Evolutionary conservation across 306 rosid species (phyloP).

Genomic region (Senna siamea): DNA sequence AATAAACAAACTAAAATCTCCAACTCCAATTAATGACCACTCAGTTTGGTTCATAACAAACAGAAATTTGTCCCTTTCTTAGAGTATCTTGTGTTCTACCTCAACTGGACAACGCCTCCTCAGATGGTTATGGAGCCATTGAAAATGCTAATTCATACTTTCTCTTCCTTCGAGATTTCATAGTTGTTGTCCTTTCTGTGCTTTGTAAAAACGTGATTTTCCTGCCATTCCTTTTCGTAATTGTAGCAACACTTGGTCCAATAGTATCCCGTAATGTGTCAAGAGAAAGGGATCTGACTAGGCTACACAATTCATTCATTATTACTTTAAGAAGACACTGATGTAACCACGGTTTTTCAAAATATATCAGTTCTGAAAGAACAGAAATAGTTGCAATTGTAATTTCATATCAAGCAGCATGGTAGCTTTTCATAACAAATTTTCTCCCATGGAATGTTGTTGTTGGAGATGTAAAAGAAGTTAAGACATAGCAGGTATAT

Average conservation of each 20-base stretch:
- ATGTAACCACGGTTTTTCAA: neutral
- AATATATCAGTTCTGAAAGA: too few species aligned
- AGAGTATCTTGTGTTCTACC: conserved; percentile 21
- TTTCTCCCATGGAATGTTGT: conserved; percentile 14
- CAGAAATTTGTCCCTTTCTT: conserved; percentile 35
- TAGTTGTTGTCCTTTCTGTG: conserved; percentile 32
- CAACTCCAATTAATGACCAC: neutral
- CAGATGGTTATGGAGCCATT: conserved; percentile 38
- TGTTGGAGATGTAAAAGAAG: conserved; percentile 38
- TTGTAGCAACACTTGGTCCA: conserved; percentile 24
- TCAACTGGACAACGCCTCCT: conserved; percentile 42
- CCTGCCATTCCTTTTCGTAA: conserved; percentile 22
- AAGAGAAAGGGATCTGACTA: neutral
- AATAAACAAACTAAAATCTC: conserved; percentile 20
- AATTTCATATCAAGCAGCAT: too few species aligned
- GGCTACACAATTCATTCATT: conserved; percentile 27
- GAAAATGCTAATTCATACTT: conserved; percentile 9
- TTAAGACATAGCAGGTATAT: conserved; percentile 33
- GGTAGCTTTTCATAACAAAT: conserved; percentile 29
- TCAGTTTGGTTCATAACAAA: neutral
- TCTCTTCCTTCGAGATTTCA: conserved; percentile 21
- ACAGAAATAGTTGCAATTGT: too few species aligned
- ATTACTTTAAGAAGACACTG: conserved; percentile 8
- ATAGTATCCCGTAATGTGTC: conserved; percentile 26
- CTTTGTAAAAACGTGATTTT: conserved; percentile 33